Percentiles rank a stretch among this genome's conserved stretches.
Conservation (phyloP, 2,329 filamentous ascomycete species). For the Rhytidhysteron rufulum region DNA sequence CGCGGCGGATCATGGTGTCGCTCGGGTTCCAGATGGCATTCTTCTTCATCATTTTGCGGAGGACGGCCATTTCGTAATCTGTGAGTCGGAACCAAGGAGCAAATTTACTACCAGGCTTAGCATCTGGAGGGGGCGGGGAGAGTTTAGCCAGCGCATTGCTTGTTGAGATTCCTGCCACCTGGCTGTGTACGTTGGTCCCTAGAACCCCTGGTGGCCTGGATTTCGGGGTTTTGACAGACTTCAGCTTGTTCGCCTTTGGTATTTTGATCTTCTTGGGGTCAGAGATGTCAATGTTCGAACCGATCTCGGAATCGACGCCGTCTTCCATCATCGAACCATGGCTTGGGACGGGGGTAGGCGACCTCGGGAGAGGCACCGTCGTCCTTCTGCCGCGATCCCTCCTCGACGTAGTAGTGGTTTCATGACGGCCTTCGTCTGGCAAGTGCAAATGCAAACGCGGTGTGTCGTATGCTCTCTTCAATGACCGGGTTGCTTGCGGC, state of each 20-base stretch:
- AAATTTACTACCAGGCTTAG: slow-evolving; percentile 57
- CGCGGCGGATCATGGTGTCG: slow-evolving; percentile 79
- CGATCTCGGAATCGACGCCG: slow-evolving; percentile 14
- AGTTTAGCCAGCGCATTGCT: slow-evolving; percentile 58
- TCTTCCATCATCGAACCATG: slow-evolving; percentile 6
- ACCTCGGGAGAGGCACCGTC: background rate
- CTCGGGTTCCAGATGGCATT: slow-evolving; percentile 82
- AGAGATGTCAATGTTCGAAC: slow-evolving; percentile 15
- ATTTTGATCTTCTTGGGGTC: slow-evolving; percentile 10
- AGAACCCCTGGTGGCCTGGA: slow-evolving; percentile 41
- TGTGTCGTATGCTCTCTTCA: slow-evolving; percentile 18
- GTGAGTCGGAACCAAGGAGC: slow-evolving; percentile 62
- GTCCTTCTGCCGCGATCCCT: slow-evolving; percentile 16
- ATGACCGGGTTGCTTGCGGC: slow-evolving; percentile 40
- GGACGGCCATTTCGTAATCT: slow-evolving; percentile 65
- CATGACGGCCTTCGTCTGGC: slow-evolving; percentile 20
- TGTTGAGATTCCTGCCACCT: slow-evolving; percentile 56
- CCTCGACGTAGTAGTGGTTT: slow-evolving; percentile 14
- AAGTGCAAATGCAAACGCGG: slow-evolving; percentile 22
- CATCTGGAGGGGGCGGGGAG: slow-evolving; percentile 57
- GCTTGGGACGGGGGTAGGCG: slow-evolving; percentile 8
- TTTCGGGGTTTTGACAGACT: slow-evolving; percentile 42
- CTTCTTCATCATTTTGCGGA: slow-evolving; percentile 88
- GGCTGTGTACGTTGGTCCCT: slow-evolving; percentile 53
- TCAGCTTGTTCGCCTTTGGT: slow-evolving; percentile 34